Conservation (phyloP, 192 early-diverging fungal species). For the Coemansia sp. region DNA sequence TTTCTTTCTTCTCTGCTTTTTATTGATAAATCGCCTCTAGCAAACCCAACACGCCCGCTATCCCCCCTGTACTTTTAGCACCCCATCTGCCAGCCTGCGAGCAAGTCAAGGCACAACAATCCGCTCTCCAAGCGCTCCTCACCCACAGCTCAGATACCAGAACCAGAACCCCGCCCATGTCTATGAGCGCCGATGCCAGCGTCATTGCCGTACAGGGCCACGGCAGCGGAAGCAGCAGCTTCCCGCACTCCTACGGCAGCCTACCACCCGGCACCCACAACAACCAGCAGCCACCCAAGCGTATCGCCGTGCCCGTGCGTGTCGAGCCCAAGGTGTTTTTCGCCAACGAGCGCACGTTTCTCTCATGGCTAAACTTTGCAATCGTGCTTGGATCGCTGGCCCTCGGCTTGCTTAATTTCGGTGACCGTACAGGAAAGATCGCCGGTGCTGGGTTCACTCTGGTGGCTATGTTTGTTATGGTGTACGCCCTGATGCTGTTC, state of each 20-base stretch:
- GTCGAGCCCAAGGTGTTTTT: slow-evolving; percentile 93
- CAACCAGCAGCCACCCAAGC: slow-evolving; percentile 51
- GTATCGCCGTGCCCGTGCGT: slow-evolving; percentile 70
- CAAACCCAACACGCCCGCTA: too few species aligned
- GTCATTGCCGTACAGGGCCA: slow-evolving; percentile 49
- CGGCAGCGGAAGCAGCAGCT: neutral
- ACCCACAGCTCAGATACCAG: too few species aligned
- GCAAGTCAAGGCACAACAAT: too few species aligned
- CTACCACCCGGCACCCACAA: slow-evolving; percentile 20
- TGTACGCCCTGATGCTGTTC: slow-evolving; percentile 72
- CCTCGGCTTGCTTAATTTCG: slow-evolving; percentile 80
- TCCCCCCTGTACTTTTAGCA: too few species aligned
- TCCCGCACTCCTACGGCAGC: slow-evolving; percentile 29
- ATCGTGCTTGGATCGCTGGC: slow-evolving; percentile 72
- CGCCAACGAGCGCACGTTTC: slow-evolving; percentile 91
- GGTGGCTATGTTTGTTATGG: slow-evolving; percentile 72
- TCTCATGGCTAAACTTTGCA: slow-evolving; percentile 86
- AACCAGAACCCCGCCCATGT: too few species aligned
- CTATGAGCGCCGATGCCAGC: slow-evolving; percentile 44
- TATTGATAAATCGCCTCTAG: neutral
- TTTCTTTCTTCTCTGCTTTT: slow-evolving; percentile 2
- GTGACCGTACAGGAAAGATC: slow-evolving; percentile 64
- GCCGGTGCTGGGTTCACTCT: slow-evolving; percentile 66
- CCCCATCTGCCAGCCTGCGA: too few species aligned
- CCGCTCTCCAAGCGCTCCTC: too few species aligned